phyloP scores from a whole-genome alignment of 2,329 filamentous ascomycete genomes.

The Nectriaceae sp. region DNA sequence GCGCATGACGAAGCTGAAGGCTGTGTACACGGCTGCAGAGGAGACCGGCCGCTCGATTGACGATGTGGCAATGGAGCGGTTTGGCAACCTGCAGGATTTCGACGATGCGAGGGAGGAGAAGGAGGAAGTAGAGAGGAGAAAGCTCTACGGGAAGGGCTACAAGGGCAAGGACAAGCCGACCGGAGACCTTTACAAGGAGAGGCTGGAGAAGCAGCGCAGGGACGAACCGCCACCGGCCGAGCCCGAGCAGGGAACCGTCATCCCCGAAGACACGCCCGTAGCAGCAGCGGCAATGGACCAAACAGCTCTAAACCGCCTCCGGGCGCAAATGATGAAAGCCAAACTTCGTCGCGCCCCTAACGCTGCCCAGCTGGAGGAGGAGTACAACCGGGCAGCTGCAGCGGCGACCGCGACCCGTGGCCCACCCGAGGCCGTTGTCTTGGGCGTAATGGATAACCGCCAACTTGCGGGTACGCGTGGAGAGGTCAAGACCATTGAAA shows the following conservation, averaged over 20 bases:
- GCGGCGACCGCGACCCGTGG: conserved; percentile 58
- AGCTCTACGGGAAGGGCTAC: conserved; percentile 82
- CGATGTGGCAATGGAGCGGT: conserved; percentile 80
- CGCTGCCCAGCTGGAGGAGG: conserved; percentile 73
- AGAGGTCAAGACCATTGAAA: conserved; percentile 78
- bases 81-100: conserved; percentile 79
- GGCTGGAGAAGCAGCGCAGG: conserved; percentile 61
- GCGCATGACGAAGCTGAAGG: conserved; percentile 94
- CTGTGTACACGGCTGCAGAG: conserved; percentile 78
- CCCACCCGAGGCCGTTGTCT: conserved; percentile 66
- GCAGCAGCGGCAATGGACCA: conserved; percentile 60
- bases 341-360: conserved; percentile 80
- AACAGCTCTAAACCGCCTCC: conserved; percentile 82
- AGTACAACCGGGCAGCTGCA: conserved; percentile 78
- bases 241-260: conserved; percentile 56
- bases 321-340: conserved; percentile 94
- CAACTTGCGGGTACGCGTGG: conserved; percentile 73
- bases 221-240: conserved; percentile 24
- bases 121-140: conserved; percentile 81
- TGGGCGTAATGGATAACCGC: conserved; percentile 86
- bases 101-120: conserved; percentile 93
- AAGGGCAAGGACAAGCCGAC: conserved; percentile 83
- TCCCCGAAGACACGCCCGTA: conserved; percentile 53
- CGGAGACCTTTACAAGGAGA: conserved; percentile 81
- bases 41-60: conserved; percentile 74